These are phyloP conservation scores for Polygonum aviculare DNA, from an alignment of 148 eudicot species.

Conservation along the genomic window DNA sequence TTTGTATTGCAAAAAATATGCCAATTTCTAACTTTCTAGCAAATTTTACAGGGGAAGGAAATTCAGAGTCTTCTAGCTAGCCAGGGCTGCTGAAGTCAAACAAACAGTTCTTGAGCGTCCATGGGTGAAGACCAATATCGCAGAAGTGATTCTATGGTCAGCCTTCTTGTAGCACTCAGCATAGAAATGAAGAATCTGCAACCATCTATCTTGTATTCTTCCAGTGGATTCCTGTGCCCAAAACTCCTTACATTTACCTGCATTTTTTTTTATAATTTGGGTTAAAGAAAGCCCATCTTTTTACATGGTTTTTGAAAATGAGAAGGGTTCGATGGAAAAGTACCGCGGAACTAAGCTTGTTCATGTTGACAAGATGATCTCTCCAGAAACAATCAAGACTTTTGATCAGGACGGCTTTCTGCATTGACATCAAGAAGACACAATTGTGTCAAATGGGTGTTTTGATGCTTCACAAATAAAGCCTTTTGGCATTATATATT, in stretches of 20 bases:
- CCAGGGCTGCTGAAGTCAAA: constrained; percentile 14
- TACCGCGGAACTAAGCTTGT: constrained; percentile 92
- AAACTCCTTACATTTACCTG: constrained; percentile 98
- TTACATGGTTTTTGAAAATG: neutral
- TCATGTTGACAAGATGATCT: constrained; percentile 98
- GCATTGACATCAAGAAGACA: constrained; percentile 16
- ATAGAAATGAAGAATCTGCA: constrained; percentile 95
- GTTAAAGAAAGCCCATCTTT: neutral
- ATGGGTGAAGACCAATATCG: constrained; percentile 84
- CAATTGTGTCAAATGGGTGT: neutral
- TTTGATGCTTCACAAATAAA: too few species aligned
- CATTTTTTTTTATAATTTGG: constrained; percentile 4
- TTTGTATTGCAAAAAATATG: too few species aligned
- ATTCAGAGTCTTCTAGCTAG: neutral
- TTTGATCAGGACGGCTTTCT: constrained; percentile 82
- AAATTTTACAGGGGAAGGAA: too few species aligned
- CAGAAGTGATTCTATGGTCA: constrained; percentile 78
- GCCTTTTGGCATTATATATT: too few species aligned
- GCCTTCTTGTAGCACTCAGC: constrained; percentile 87
- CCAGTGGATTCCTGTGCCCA: constrained; percentile 95
- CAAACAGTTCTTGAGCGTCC: constrained; percentile 57
- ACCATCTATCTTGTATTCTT: constrained; percentile 97
- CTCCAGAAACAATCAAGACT: constrained; percentile 94
- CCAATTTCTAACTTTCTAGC: too few species aligned
- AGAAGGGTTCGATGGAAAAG: neutral